Evolutionary conservation across 2,329 filamentous ascomycete species (phyloP).

Genomic region (Dactylellina sp.): DNA sequence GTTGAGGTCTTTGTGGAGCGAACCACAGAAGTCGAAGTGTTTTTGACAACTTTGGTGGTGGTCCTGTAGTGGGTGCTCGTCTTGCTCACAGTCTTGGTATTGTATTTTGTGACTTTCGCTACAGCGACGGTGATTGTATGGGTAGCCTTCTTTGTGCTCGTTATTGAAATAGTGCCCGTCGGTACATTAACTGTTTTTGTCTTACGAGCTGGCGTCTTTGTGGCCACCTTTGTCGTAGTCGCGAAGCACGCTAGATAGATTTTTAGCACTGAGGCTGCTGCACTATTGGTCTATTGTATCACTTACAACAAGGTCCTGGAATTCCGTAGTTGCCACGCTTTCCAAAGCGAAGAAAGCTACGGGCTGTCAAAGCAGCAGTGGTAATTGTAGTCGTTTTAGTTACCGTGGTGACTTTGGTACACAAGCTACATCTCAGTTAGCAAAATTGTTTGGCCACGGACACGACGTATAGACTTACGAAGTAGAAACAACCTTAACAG

Average conservation of each 20-base stretch:
- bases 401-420: neutral
- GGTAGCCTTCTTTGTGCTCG: conserved; percentile 10
- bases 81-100: conserved; percentile 6
- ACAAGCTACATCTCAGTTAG: neutral
- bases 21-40: conserved; percentile 5
- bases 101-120: conserved; percentile 9
- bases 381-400: conserved; percentile 19
- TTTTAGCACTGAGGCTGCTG: neutral
- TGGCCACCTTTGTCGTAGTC: conserved; percentile 3
- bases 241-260: conserved; percentile 4
- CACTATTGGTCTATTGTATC: neutral
- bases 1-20: conserved; percentile 8
- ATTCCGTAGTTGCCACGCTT: conserved; percentile 7
- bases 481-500: conserved; percentile 6
- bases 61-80: conserved; percentile 24
- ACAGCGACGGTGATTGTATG: conserved; percentile 8
- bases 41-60: conserved; percentile 9
- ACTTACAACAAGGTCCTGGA: conserved; percentile 17
- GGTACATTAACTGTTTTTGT: conserved; percentile 12
- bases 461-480: conserved; percentile 12
- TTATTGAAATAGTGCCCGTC: neutral
- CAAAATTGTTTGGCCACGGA: neutral
- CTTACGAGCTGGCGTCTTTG: conserved; percentile 6
- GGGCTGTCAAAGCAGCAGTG: neutral
- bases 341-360: neutral